These are phyloP conservation scores for Pelagomonas calceolata DNA, from an alignment of 108 stramenopile genomes.

Conservation along the genomic window DNA sequence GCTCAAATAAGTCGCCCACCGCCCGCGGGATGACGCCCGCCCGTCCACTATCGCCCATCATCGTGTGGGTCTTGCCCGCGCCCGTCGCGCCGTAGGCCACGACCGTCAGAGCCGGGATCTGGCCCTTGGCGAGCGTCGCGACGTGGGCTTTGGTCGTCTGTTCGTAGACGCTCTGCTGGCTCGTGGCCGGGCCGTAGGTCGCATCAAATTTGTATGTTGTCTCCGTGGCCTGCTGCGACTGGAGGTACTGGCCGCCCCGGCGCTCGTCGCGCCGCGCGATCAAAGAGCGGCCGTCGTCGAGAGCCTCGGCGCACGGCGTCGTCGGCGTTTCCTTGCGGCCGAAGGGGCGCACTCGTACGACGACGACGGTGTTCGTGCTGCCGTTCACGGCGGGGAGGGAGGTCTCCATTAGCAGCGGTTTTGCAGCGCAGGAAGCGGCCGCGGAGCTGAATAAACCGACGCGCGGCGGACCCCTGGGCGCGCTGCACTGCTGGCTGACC, in stretches of 20 bases:
- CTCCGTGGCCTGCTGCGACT: not conserved
- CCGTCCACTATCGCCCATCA: slow-evolving; percentile 36
- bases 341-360: slow-evolving; percentile 6
- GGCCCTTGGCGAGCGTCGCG: slow-evolving; percentile 2
- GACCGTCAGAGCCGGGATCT: not conserved
- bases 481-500: too few relatives aligned
- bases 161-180: slow-evolving; percentile 3
- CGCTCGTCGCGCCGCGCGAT: not conserved
- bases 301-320: slow-evolving; percentile 5
- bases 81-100: slow-evolving; percentile 46
- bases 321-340: not conserved
- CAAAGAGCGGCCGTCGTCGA: not conserved
- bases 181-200: not conserved
- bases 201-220: not conserved
- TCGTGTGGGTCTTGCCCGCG: slow-evolving; percentile 55
- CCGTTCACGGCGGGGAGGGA: not conserved
- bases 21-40: slow-evolving; percentile 47
- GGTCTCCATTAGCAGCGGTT: too few relatives aligned
- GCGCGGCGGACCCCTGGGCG: too few relatives aligned
- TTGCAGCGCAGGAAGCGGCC: too few relatives aligned
- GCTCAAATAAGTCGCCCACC: slow-evolving; percentile 36
- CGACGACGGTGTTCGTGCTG: slow-evolving; percentile 8
- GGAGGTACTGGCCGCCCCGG: not conserved
- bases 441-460: too few relatives aligned
- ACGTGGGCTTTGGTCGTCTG: slow-evolving; percentile 1